Evolutionary conservation across 257 asterid genomes (phyloP), one percentile per base, ranked within the genome.

Genomic region (Jacaranda copaia): DNA sequence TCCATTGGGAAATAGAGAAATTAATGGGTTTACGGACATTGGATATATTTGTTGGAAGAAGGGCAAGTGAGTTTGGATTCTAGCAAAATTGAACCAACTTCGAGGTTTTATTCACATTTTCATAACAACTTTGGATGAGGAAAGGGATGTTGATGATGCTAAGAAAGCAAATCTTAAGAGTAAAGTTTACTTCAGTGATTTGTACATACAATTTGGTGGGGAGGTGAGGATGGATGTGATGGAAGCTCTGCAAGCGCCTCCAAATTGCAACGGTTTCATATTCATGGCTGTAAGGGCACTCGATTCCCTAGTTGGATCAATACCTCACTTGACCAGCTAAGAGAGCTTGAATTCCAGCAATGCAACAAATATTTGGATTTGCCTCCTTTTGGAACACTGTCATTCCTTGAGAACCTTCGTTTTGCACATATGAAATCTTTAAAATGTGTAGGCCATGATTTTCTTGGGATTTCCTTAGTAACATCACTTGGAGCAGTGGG

Each of bases 251-350:
- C 32, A 25, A 25, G 32, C 19, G 3, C 58, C n/a, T n/a, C n/a
- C n/a, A n/a, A n/a, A n/a, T n/a, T n/a, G n/a, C n/a, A n/a, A n/a
- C n/a, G n/a, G n/a, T n/a, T n/a, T n/a, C n/a, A n/a, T n/a, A n/a
- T n/a, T n/a, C n/a, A n/a, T n/a, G n/a, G n/a, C n/a, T n/a, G n/a
- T n/a, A n/a, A 13, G 14, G 6, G 9, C 53, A 36, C 6, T 6
- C 8, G 13, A 52, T 12, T 68, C 35, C 81, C 2, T n/a, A 10
- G 20, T 18, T 77, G 81, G 81, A 42, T 68, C 4, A 38, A 13
- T n/a, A 14, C 19, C 11, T 77, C 7, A 3, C 58, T 52, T 4
- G 14, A 15, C 19, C 14, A 52, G 19, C 19, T 52, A 7, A 77
- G 14, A 49, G 14, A 19, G 11, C 16, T 76, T 53, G 9, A 19